Percentiles rank a stretch among this genome's conserved stretches.
Conservation (phyloP, 331 rosid species). For the Malus hybrid region DNA sequence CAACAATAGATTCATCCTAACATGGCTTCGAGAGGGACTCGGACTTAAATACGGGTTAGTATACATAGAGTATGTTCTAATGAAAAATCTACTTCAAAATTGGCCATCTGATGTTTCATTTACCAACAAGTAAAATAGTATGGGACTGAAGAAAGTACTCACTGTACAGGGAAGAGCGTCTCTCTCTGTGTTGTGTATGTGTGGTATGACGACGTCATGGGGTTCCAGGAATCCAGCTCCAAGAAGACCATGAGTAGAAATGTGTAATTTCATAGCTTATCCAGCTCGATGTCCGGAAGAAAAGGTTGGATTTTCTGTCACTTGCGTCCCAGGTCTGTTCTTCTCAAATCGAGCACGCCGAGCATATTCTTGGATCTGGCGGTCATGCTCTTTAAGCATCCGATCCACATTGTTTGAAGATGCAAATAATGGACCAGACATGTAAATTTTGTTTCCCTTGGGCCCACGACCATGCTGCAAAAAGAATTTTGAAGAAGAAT, state of each 20-base stretch:
- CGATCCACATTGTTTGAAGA: slow-evolving; percentile 73
- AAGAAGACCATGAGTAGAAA: not conserved
- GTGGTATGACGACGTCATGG: not conserved
- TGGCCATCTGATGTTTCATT: not conserved
- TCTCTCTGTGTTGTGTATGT: not conserved
- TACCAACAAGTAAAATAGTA: not conserved
- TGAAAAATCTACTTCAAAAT: not conserved
- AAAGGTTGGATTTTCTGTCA: not conserved
- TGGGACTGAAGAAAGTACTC: not conserved
- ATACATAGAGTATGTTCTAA: not conserved
- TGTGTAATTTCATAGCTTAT: not conserved
- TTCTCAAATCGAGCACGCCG: slow-evolving; percentile 46
- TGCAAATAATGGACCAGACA: slow-evolving; percentile 66
- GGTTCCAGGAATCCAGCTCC: not conserved
- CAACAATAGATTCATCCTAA: not conserved
- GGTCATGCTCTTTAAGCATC: slow-evolving; percentile 72
- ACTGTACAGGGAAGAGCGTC: slow-evolving; percentile 16
- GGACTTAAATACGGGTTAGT: not conserved
- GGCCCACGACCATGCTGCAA: slow-evolving; percentile 46
- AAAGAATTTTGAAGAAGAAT: slow-evolving; percentile 5
- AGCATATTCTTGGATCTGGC: slow-evolving; percentile 68
- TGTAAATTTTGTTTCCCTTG: slow-evolving; percentile 51
- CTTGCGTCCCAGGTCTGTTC: slow-evolving; percentile 5
- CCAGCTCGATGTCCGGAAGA: slow-evolving; percentile 9
- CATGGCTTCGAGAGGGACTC: not conserved